These are phyloP conservation scores for Rhazya stricta DNA, from an alignment of 257 asterid species.

Conservation along the genomic window DNA sequence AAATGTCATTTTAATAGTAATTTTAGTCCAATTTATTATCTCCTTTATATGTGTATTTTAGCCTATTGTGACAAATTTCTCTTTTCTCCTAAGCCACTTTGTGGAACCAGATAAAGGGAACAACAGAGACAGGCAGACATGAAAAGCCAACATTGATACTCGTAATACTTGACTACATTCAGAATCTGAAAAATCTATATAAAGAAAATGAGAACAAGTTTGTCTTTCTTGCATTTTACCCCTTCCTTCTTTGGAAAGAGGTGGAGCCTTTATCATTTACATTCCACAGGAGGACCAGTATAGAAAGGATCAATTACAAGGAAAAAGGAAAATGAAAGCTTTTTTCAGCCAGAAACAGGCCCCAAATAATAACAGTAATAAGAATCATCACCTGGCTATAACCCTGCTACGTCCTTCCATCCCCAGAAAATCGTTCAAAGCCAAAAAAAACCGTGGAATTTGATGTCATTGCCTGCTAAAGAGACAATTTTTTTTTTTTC, in stretches of 20 bases:
- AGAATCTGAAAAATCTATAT: background rate
- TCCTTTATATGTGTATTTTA: too few relatives aligned
- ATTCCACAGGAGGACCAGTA: conserved; percentile 34
- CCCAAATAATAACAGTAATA: conserved; percentile 23
- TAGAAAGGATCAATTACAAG: conserved; percentile 28
- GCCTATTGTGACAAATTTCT: too few relatives aligned
- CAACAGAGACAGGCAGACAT: too few relatives aligned
- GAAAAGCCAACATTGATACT: too few relatives aligned
- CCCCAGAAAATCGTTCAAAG: conserved; percentile 2
- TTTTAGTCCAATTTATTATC: too few relatives aligned
- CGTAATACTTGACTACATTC: background rate
- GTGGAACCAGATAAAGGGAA: too few relatives aligned
- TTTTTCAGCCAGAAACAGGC: conserved; percentile 17
- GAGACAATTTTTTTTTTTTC: conserved; percentile 13
- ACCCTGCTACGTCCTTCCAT: conserved; percentile 10
- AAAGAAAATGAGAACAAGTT: conserved; percentile 8
- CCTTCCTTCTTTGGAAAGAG: conserved; percentile 27
- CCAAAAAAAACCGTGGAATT: conserved; percentile 29
- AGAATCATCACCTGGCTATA: conserved; percentile 25
- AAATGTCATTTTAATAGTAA: too few relatives aligned
- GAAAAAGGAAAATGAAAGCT: conserved; percentile 13
- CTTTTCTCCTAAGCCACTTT: too few relatives aligned
- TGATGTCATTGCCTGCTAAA: conserved; percentile 17
- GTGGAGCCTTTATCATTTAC: conserved; percentile 40
- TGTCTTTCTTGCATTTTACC: conserved; percentile 11